Evolutionary conservation across 257 asterid genomes (phyloP).

Genomic region (Rauvolfia tetraphylla): DNA sequence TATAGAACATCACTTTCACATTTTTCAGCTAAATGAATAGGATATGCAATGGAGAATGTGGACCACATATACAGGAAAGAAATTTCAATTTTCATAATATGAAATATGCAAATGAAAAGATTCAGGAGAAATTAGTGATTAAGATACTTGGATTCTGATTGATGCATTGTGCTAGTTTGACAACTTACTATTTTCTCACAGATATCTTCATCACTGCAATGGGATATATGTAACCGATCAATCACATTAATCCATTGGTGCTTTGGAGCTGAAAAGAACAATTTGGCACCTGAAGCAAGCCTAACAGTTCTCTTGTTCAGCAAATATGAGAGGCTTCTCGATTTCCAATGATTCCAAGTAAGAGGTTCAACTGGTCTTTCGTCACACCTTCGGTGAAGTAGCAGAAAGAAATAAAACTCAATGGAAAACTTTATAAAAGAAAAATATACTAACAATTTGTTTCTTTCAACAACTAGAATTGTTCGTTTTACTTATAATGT

Average conservation of each 20-base stretch:
- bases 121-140: slow-evolving; percentile 3
- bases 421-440: neutral
- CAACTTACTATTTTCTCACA: slow-evolving; percentile 56
- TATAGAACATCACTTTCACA: neutral
- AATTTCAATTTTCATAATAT: neutral
- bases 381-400: slow-evolving; percentile 41
- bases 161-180: neutral
- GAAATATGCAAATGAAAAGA: neutral
- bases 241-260: slow-evolving; percentile 62
- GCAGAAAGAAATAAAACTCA: slow-evolving; percentile 7
- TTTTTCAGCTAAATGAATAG: neutral
- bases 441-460: neutral
- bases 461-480: neutral
- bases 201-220: slow-evolving; percentile 34
- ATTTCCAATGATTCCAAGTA: slow-evolving; percentile 59
- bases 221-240: slow-evolving; percentile 38
- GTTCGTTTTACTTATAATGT: neutral
- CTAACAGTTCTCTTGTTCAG: slow-evolving; percentile 72
- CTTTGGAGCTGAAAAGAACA: slow-evolving; percentile 58
- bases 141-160: neutral
- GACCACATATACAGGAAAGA: neutral
- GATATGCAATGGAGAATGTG: neutral
- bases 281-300: slow-evolving; percentile 71
- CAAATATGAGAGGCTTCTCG: slow-evolving; percentile 63
- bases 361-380: slow-evolving; percentile 42